Percentiles rank a stretch among this genome's conserved stretches.
Evolutionary conservation across 169 alveolate species (phyloP).

Genomic region (Fabrea salina): DNA sequence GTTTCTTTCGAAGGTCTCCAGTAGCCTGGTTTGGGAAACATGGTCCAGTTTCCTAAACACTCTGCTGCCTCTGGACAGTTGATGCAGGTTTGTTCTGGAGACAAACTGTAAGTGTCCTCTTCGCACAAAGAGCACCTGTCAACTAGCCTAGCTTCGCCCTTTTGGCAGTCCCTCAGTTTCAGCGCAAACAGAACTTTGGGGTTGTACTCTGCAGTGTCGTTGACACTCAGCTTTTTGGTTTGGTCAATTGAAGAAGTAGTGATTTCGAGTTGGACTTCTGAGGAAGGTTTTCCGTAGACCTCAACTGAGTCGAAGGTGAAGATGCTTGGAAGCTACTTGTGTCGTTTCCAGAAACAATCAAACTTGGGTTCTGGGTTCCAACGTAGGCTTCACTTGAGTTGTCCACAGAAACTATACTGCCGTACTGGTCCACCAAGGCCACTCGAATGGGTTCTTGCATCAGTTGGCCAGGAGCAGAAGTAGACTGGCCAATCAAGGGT

Average conservation of each 20-base stretch:
- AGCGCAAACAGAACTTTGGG: not conserved
- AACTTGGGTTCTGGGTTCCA: too few relatives aligned
- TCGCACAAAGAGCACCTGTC: not conserved
- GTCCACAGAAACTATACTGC: not conserved
- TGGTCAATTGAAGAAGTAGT: not conserved
- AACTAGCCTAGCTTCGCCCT: not conserved
- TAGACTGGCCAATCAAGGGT: too few relatives aligned
- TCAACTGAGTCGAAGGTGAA: too few relatives aligned
- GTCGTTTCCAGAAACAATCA: too few relatives aligned
- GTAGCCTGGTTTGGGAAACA: conserved; percentile 49
- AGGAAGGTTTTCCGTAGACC: conserved; percentile 1
- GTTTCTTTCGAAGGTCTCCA: conserved; percentile 48
- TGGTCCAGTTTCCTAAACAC: conserved; percentile 35
- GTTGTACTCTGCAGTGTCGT: not conserved
- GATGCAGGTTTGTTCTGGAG: conserved; percentile 1
- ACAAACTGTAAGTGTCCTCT: not conserved
- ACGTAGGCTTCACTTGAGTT: not conserved
- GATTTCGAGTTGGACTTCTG: not conserved
- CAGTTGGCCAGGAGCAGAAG: not conserved
- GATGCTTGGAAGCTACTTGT: too few relatives aligned
- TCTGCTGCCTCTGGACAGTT: conserved; percentile 28
- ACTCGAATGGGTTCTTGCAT: not conserved
- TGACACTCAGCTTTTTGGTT: not conserved
- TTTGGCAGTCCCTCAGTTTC: not conserved
- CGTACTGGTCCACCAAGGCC: not conserved